Evolutionary conservation across 345 rosid species (phyloP), one percentile per base, ranked within the genome.

Genomic region (Balakata baccata): DNA sequence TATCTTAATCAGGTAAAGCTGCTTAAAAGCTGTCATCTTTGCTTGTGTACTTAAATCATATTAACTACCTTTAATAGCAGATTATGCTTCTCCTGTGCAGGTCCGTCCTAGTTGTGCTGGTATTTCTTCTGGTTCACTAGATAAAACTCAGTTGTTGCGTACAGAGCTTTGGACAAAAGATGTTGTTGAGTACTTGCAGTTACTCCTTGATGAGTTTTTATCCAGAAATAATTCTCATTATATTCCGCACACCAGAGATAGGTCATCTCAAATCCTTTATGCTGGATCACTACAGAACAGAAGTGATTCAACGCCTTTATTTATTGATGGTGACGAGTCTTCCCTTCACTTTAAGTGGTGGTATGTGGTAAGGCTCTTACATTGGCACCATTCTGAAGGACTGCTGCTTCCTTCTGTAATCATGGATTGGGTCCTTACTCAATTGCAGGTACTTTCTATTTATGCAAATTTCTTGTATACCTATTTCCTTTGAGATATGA

Each of bases 131-230:
- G 96, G 96, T 69, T 72, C 86, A 61, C 85, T 73, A 46, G 81
- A 79, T 63, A 79, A 74, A 64, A 47, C 46, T 69, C 81, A 64
- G 72, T 23, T 79, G 63, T 64, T 68, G 37, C 94, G 98, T 47
- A 75, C 97, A 63, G 99, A 96, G 80, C 85, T 87, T 51, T 96
- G 98, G 99, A 93, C 98, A 73, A 96, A 89, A 85, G 98, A 96
- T 84, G 89, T 96, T 76, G 83, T 89, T 82, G 98, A 93, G 22
- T 96, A 91, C 77, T 80, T 96, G 83, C 98, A 96, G 79, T 67
- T 61, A 81, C 91, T 96, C 68, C 76, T 93, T 80, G 97, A 93
- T 72, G 99, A 96, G 73, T 79, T 88, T 82, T 81, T 75, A 70
- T 81, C 90, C 22, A 89, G 83, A 79, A 89, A 82, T 78, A 89